Evolutionary conservation across 2,329 filamentous ascomycete species (phyloP).

Genomic region (Epichloe sibirici): DNA sequence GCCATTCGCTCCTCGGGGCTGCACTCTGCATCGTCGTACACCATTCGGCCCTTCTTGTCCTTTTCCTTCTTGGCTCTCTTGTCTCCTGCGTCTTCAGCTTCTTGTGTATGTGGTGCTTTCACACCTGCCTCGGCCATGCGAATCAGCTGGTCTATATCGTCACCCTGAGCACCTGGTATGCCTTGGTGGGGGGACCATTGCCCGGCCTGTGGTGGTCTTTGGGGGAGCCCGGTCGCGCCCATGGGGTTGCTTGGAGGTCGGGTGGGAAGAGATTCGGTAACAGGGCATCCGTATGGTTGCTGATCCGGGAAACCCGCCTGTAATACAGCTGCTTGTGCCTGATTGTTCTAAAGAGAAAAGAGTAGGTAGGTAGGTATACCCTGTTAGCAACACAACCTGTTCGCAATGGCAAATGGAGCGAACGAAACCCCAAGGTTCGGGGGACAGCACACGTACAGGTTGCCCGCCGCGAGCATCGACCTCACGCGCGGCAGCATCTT

Average conservation of each 20-base stretch:
- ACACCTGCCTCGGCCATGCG: slow-evolving; percentile 52
- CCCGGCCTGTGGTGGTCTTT: slow-evolving; percentile 27
- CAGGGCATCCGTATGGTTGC: slow-evolving; percentile 22
- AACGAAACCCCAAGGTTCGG: background rate
- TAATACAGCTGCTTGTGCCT: slow-evolving; percentile 10
- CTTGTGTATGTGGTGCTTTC: slow-evolving; percentile 28
- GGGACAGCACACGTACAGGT: slow-evolving; percentile 14
- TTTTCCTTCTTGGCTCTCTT: slow-evolving; percentile 57
- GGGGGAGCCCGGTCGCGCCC: slow-evolving; percentile 30
- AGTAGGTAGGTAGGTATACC: slow-evolving; percentile 12
- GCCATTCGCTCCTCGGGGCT: slow-evolving; percentile 90
- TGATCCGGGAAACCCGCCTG: slow-evolving; percentile 14
- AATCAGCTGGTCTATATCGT: slow-evolving; percentile 54
- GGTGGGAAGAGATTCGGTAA: slow-evolving; percentile 29
- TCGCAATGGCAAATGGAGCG: background rate
- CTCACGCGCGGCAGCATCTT: background rate
- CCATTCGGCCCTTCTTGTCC: slow-evolving; percentile 56
- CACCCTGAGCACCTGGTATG: slow-evolving; percentile 25
- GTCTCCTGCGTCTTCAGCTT: slow-evolving; percentile 35
- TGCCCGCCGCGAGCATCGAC: slow-evolving; percentile 8
- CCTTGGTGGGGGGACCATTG: slow-evolving; percentile 9
- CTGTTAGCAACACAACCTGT: background rate
- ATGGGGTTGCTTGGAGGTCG: slow-evolving; percentile 29
- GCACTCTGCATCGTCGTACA: slow-evolving; percentile 68
- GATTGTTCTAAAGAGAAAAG: slow-evolving; percentile 5